Evolutionary conservation across 495 filamentous ascomycete genomes (phyloP).

Genomic region (Xylaria sp.): DNA sequence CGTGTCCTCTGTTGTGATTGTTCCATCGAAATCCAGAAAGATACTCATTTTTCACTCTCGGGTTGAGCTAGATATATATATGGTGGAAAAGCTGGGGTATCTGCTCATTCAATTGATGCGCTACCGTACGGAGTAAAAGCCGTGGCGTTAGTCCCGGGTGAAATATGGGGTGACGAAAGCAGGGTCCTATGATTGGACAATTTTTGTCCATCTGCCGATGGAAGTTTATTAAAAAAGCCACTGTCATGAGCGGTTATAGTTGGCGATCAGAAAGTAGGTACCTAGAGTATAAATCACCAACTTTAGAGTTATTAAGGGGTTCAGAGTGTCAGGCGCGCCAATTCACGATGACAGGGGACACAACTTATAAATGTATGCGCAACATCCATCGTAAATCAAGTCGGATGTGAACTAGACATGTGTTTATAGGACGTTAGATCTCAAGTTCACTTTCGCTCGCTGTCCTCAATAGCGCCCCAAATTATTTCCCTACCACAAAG

Average conservation of each 20-base stretch:
- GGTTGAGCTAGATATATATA: neutral
- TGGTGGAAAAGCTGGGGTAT: neutral
- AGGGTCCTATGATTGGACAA: neutral
- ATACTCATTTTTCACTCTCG: constrained; percentile 40
- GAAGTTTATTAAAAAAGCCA: neutral
- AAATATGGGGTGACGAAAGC: neutral
- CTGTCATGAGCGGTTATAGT: neutral
- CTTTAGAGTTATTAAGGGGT: neutral
- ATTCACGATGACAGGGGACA: neutral
- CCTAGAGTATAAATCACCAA: neutral
- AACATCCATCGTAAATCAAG: neutral
- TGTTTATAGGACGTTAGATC: too few species aligned
- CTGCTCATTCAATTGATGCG: constrained; percentile 6
- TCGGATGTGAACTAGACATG: neutral
- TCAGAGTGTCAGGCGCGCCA: neutral
- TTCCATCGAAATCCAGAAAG: constrained; percentile 59
- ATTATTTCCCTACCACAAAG: neutral
- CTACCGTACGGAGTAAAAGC: constrained; percentile 8
- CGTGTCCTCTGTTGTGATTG: constrained; percentile 51
- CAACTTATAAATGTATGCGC: neutral
- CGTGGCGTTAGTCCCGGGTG: neutral
- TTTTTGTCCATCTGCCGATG: neutral
- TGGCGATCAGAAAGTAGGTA: neutral
- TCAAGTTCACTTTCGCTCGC: neutral
- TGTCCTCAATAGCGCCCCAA: neutral